phyloP scores from a whole-genome alignment of 306 rosid genomes.

The Oxytropis ochrocephala region DNA sequence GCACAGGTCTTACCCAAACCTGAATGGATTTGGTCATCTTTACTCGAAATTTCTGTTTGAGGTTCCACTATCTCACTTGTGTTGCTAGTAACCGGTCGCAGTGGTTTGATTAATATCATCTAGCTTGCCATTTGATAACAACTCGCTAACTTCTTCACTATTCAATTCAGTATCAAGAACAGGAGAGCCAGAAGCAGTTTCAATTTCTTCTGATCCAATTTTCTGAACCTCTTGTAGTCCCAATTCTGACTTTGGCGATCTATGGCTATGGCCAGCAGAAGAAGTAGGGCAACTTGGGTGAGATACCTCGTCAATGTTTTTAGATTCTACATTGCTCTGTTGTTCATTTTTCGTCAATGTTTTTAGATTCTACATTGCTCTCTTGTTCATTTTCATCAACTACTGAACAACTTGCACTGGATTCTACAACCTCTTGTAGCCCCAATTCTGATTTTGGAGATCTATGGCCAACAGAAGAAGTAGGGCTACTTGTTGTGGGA shows the following conservation, averaged over 20 bases:
- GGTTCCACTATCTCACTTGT: constrained; percentile 32
- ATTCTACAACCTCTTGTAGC: background rate
- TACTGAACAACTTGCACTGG: constrained; percentile 10
- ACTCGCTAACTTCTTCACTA: constrained; percentile 17
- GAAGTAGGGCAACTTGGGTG: constrained; percentile 27
- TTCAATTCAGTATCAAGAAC: constrained; percentile 21
- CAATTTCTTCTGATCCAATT: constrained; percentile 27
- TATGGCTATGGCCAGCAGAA: constrained; percentile 12
- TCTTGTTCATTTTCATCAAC: constrained; percentile 30
- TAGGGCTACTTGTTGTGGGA: too few species aligned
- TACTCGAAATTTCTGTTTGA: constrained; percentile 27
- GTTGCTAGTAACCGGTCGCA: constrained; percentile 22
- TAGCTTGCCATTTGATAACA: constrained; percentile 21
- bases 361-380: constrained; percentile 18
- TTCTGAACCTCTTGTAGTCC: constrained; percentile 28
- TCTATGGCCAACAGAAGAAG: too few species aligned
- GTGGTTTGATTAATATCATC: constrained; percentile 25
- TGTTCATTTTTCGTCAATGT: too few species aligned
- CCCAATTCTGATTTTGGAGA: too few species aligned
- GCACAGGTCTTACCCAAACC: constrained; percentile 32
- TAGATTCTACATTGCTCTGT: constrained; percentile 13
- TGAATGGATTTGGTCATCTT: constrained; percentile 32
- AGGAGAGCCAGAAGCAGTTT: constrained; percentile 17
- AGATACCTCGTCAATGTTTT: constrained; percentile 25
- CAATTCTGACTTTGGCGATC: constrained; percentile 25